phyloP scores from a whole-genome alignment of 108 stramenopile species.

The Discostella stelligeroides region DNA sequence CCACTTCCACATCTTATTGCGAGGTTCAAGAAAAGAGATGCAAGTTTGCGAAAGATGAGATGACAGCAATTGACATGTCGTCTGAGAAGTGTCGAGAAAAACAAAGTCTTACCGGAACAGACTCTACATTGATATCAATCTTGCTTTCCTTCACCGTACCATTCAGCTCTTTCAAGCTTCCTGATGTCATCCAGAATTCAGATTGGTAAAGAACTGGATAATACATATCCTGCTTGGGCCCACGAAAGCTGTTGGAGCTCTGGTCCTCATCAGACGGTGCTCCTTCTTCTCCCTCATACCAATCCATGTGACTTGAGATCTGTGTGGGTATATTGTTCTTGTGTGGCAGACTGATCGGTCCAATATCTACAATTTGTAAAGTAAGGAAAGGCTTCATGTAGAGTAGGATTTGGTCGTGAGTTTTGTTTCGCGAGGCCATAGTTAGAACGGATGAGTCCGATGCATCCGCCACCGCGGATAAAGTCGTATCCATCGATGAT shows the following conservation, averaged over 20 bases:
- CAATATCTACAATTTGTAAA: conserved; percentile 56
- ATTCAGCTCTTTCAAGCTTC: conserved; percentile 63
- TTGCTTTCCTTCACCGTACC: conserved; percentile 50
- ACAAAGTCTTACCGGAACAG: conserved; percentile 35
- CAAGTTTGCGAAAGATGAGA: no score
- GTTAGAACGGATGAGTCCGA: conserved; percentile 38
- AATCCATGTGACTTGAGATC: conserved; percentile 53
- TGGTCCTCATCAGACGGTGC: background rate
- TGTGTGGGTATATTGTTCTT: conserved; percentile 42
- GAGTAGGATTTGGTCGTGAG: conserved; percentile 52
- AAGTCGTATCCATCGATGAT: background rate
- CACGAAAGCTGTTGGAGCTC: background rate
- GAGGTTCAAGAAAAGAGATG: background rate
- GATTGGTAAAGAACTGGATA: conserved; percentile 69
- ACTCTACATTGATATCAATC: conserved; percentile 51
- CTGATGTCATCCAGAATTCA: conserved; percentile 77
- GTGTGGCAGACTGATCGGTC: conserved; percentile 30
- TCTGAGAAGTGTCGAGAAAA: background rate
- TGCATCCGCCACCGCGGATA: background rate
- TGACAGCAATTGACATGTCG: no score
- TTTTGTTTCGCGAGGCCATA: conserved; percentile 45
- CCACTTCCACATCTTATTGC: conserved; percentile 70
- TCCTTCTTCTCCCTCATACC: conserved; percentile 39
- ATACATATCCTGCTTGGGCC: conserved; percentile 24
- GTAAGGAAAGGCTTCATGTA: conserved; percentile 57